These are phyloP conservation scores for Kluyveromyces lactis DNA, from an alignment of 805 yeast genomes.

Conservation along the genomic window DNA sequence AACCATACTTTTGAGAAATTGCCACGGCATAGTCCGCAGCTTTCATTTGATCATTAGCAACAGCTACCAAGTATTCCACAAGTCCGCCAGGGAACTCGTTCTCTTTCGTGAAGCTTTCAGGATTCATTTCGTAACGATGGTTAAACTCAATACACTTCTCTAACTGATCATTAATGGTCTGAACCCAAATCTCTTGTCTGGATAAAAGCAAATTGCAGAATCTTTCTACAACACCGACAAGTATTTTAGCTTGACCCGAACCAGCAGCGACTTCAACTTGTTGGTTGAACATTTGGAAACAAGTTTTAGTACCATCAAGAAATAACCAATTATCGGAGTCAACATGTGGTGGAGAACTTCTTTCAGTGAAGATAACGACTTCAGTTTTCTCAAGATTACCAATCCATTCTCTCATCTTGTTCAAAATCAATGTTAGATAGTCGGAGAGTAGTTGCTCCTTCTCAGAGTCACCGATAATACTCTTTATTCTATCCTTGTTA, in stretches of 20 bases:
- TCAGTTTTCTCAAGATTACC: slow-evolving; percentile 59
- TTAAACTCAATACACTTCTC: slow-evolving; percentile 30
- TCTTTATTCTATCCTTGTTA: slow-evolving; percentile 36
- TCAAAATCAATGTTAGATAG: slow-evolving; percentile 60
- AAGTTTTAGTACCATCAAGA: slow-evolving; percentile 69
- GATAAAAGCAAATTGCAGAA: slow-evolving; percentile 53
- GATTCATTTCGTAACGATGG: slow-evolving; percentile 24
- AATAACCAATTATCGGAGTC: slow-evolving; percentile 59
- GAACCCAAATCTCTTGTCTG: slow-evolving; percentile 58
- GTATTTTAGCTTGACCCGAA: slow-evolving; percentile 69
- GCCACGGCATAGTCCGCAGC: slow-evolving; percentile 65
- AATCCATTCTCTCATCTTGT: slow-evolving; percentile 83
- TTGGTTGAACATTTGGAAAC: slow-evolving; percentile 78
- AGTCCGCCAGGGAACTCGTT: slow-evolving; percentile 61
- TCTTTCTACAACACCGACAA: slow-evolving; percentile 68
- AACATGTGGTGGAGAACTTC: slow-evolving; percentile 65
- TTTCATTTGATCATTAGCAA: slow-evolving; percentile 76
- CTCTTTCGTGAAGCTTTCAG: slow-evolving; percentile 31
- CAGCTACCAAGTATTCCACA: slow-evolving; percentile 70
- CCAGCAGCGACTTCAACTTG: slow-evolving; percentile 85
- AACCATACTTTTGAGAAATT: slow-evolving; percentile 54
- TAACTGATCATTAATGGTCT: slow-evolving; percentile 47
- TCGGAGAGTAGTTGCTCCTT: slow-evolving; percentile 71
- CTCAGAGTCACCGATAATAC: slow-evolving; percentile 63
- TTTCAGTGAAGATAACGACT: slow-evolving; percentile 49